These are phyloP conservation scores for Cynanchum wilfordii DNA, from an alignment of 257 asterid genomes.

Conservation along the genomic window DNA sequence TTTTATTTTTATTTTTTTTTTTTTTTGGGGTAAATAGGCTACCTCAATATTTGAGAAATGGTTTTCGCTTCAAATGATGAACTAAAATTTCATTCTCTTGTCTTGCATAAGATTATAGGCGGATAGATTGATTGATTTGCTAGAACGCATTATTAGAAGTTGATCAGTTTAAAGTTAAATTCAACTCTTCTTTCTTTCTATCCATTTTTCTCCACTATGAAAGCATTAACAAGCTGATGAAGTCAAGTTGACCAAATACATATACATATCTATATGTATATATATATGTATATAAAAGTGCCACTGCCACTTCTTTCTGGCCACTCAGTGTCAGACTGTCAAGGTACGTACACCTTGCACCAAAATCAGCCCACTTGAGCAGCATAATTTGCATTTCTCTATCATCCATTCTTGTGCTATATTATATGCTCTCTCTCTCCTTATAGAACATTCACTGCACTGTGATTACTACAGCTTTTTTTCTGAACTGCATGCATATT, in stretches of 20 bases:
- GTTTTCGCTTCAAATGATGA: neutral
- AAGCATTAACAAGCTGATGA: neutral
- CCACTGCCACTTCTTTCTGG: constrained; percentile 9
- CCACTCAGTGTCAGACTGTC: constrained; percentile 4
- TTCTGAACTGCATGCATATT: neutral
- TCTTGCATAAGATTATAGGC: constrained; percentile 1
- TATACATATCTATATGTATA: too few relatives aligned
- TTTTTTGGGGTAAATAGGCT: too few relatives aligned
- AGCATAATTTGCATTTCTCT: constrained; percentile 4
- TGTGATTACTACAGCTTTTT: constrained; percentile 5
- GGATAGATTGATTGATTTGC: neutral
- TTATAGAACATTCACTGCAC: constrained; percentile 1
- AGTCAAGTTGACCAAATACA: neutral
- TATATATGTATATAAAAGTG: too few relatives aligned
- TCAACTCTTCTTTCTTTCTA: neutral
- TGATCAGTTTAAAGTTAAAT: neutral
- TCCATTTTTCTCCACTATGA: neutral
- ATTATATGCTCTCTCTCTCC: too few relatives aligned
- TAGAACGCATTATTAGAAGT: neutral
- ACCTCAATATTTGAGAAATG: neutral
- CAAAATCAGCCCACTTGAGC: neutral
- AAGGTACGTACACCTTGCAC: neutral
- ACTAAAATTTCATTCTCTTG: neutral
- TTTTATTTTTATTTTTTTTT: too few relatives aligned
- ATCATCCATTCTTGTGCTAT: neutral